Evolutionary conservation across 352 stramenopile genomes (phyloP).

Genomic region (Phytophthora citricola): DNA sequence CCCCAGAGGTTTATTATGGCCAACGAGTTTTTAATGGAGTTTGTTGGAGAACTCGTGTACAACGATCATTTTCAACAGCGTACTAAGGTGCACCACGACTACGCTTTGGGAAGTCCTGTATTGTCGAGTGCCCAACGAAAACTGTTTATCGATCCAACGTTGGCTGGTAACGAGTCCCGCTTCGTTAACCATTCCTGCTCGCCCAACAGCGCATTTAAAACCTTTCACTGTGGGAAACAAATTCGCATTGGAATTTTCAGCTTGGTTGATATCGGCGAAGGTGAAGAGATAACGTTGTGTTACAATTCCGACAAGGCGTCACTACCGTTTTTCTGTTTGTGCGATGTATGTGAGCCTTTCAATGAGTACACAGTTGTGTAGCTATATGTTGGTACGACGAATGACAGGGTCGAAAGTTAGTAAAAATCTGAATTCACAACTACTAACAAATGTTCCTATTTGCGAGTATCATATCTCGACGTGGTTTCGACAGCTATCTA

Average conservation of each 20-base stretch:
- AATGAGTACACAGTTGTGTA: no score
- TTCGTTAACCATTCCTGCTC: conserved; percentile 15
- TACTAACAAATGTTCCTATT: no score
- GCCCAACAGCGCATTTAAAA: background rate
- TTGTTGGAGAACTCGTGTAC: conserved; percentile 2
- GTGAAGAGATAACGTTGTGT: background rate
- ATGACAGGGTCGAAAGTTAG: no score
- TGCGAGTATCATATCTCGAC: no score
- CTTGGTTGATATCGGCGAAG: background rate
- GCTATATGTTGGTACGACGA: no score
- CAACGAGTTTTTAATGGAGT: conserved; percentile 5
- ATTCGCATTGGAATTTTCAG: conserved; percentile 1
- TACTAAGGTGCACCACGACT: background rate
- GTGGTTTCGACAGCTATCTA: no score
- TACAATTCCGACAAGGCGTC: background rate
- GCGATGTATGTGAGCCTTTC: no score
- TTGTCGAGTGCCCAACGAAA: background rate
- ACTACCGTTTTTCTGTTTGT: background rate
- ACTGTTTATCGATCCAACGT: conserved; percentile 4
- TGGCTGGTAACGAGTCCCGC: background rate
- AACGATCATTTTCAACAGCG: background rate
- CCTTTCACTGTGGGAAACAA: conserved; percentile 1
- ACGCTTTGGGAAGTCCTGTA: background rate
- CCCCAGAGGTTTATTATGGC: background rate
- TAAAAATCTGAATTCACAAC: no score